Evolutionary conservation across 805 yeast species (phyloP).

Genomic region (Ogataea thermomethanolica): DNA sequence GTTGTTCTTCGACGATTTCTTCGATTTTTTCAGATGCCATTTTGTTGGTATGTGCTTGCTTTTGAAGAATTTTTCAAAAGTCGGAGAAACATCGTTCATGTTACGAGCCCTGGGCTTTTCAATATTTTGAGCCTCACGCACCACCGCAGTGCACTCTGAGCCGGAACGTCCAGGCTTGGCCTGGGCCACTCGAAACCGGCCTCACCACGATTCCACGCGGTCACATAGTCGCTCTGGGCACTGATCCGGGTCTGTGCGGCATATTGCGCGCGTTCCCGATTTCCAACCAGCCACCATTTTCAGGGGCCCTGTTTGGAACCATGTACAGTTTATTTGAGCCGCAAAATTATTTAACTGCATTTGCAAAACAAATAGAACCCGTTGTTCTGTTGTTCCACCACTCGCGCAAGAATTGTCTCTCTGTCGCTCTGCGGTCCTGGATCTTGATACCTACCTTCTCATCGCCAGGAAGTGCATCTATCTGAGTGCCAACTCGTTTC

Average conservation of each 20-base stretch:
- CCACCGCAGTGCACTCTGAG: no score
- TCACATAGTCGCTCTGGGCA: no score
- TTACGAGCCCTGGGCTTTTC: slow-evolving; percentile 10
- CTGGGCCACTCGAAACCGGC: no score
- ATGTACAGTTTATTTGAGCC: background rate
- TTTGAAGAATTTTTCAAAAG: slow-evolving; percentile 14
- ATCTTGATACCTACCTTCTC: no score
- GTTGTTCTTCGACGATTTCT: slow-evolving; percentile 36
- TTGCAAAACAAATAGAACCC: slow-evolving; percentile 3
- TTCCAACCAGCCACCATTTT: background rate
- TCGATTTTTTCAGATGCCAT: slow-evolving; percentile 28
- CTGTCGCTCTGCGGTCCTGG: no score
- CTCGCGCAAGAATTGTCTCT: background rate
- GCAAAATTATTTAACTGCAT: background rate
- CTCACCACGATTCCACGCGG: no score
- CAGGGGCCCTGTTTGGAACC: background rate
- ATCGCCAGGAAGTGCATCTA: no score
- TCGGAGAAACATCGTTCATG: slow-evolving; percentile 7
- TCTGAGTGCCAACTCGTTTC: no score
- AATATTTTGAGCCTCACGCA: no score
- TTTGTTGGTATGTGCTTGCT: slow-evolving; percentile 2
- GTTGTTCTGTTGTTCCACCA: slow-evolving; percentile 1
- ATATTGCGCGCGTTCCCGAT: no score
- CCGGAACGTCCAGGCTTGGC: no score
- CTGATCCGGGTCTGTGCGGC: no score